phyloP scores from a whole-genome alignment of 2,329 filamentous ascomycete species.

The Shiraia sp. region DNA sequence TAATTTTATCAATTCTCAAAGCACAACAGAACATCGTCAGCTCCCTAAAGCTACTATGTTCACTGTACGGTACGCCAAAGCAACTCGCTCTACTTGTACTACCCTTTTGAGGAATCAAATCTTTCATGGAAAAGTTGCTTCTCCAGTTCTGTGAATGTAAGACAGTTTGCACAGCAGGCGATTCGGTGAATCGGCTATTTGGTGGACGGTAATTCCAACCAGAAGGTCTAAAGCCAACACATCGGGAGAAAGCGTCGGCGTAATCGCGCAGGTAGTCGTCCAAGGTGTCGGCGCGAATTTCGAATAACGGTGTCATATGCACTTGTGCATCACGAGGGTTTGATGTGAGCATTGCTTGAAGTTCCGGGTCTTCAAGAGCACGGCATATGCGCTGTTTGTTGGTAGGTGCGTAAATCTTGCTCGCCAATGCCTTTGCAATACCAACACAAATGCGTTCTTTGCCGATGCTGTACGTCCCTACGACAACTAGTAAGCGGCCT shows the following conservation, averaged over 20 bases:
- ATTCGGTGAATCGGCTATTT: slow-evolving; percentile 63
- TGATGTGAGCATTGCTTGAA: slow-evolving; percentile 74
- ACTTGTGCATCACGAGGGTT: slow-evolving; percentile 87
- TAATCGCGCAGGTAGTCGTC: slow-evolving; percentile 84
- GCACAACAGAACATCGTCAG: slow-evolving; percentile 91
- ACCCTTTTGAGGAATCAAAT: slow-evolving; percentile 81
- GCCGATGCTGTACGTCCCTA: slow-evolving; percentile 96
- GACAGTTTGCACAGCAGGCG: slow-evolving; percentile 66
- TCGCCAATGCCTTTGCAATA: slow-evolving; percentile 81
- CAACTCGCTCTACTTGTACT: slow-evolving; percentile 82
- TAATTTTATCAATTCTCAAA: slow-evolving; percentile 82
- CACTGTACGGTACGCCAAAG: slow-evolving; percentile 92
- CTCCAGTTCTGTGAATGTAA: slow-evolving; percentile 74
- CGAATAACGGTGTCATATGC: slow-evolving; percentile 96
- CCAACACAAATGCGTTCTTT: slow-evolving; percentile 95
- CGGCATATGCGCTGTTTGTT: slow-evolving; percentile 82
- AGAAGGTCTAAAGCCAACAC: slow-evolving; percentile 88
- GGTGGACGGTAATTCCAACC: slow-evolving; percentile 91
- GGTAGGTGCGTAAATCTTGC: slow-evolving; percentile 86
- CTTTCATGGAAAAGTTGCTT: slow-evolving; percentile 69
- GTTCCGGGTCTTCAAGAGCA: slow-evolving; percentile 82
- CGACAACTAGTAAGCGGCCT: slow-evolving; percentile 82
- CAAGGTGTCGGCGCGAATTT: slow-evolving; percentile 88
- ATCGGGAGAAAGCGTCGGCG: slow-evolving; percentile 78
- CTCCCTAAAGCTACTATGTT: slow-evolving; percentile 94